Evolutionary conservation across 2,329 filamentous ascomycete genomes (phyloP), one percentile per base, ranked within the genome.

Genomic region (Sporothrix inflata): DNA sequence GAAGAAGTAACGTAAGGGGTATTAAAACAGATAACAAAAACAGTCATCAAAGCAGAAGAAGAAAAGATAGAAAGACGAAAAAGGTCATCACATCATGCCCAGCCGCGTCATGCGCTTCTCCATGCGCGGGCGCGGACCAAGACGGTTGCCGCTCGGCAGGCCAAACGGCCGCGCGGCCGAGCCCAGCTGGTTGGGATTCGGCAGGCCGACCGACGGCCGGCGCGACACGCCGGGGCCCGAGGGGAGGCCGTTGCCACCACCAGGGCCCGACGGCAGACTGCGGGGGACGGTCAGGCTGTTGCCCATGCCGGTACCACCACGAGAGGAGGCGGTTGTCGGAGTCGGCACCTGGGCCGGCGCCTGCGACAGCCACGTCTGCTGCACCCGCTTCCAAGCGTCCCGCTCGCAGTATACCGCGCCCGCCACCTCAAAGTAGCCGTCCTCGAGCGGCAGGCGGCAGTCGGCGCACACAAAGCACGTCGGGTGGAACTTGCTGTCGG

Each of bases 371-470:
- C 27, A 67, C 12, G 69, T 49, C 73, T 78, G 77, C 73, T 78
- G 77, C 40, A 85, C 81, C 51, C 87, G 82, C 69, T 86, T 84
- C 80, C 90, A 90, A 4, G 94, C 94, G 79, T 98, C 94, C 60
- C 90, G 89, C 81, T 98, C 95, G 80, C 95, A 99, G 79, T 92
- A 97, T 0, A 92, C 89, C 60, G 84, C 86, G 30, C 93, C 93
- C 53, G 89, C 89, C 76, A 97, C 91, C 80, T 98, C 94, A 77
- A 96, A 98, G 80, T 98, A 98, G 74, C 96, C 95, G 60, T 95
- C 91, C 24, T 88, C 87, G 14, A 98, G 85, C 2, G 91, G 89
- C 63, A 89, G 82, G 42, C 89, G 88, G 79, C 95, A 98, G 76
- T 93, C 91, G 60, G 87, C 86, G 79, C 96, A 98, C 66, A 90